Evolutionary conservation across 2,329 filamentous ascomycete genomes (phyloP).

Genomic region (Ascochyta fabae): DNA sequence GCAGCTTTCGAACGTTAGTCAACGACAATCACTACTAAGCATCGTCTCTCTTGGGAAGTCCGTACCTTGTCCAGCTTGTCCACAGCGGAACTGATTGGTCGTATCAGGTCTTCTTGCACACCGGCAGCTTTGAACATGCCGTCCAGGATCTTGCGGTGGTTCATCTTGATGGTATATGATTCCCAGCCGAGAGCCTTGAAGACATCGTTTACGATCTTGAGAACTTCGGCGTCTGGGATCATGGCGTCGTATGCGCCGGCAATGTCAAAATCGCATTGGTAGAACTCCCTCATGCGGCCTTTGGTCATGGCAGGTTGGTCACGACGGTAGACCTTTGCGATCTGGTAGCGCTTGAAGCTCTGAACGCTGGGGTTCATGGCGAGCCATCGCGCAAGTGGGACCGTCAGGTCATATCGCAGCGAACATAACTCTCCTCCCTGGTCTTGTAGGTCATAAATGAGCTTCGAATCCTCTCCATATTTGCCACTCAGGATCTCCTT

Average conservation of each 20-base stretch:
- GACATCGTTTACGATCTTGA: conserved; percentile 83
- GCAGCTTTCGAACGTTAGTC: conserved; percentile 49
- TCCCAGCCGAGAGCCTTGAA: conserved; percentile 81
- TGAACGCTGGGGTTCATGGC: conserved; percentile 86
- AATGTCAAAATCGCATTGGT: conserved; percentile 97
- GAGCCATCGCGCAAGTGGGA: conserved; percentile 89
- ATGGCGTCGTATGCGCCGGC: conserved; percentile 84
- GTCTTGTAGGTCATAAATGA: conserved; percentile 89
- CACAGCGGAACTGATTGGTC: conserved; percentile 88
- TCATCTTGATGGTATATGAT: conserved; percentile 87
- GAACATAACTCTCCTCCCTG: conserved; percentile 87
- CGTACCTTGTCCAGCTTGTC: conserved; percentile 90
- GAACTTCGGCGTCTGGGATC: conserved; percentile 89
- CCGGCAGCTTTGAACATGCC: conserved; percentile 91
- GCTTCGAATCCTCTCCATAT: conserved; percentile 90
- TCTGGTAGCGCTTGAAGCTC: conserved; percentile 92
- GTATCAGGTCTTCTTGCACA: conserved; percentile 84
- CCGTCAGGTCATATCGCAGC: conserved; percentile 84
- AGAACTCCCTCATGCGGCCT: conserved; percentile 93
- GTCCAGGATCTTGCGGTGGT: conserved; percentile 92
- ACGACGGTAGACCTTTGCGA: conserved; percentile 87
- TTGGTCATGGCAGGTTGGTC: conserved; percentile 83
- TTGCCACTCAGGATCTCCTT: conserved; percentile 87
- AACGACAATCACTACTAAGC: background rate
- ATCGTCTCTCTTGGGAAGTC: background rate